Conservation (phyloP, 2,329 filamentous ascomycete genomes). For the Penicillium oxalicum region DNA sequence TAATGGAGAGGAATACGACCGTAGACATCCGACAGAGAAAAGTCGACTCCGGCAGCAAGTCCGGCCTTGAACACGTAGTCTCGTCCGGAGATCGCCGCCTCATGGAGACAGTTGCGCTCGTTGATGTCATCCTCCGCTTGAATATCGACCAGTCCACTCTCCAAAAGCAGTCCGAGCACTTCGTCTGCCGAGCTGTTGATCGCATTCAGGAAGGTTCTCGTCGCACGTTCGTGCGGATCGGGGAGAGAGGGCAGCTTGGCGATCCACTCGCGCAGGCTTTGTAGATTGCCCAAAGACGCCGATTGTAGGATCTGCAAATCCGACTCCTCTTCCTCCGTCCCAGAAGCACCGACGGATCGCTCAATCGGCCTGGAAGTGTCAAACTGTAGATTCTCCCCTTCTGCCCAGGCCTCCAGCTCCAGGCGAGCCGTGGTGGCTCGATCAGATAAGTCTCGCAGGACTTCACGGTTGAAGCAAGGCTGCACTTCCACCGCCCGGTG, state of each 20-base stretch:
- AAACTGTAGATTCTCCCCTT: constrained; percentile 88
- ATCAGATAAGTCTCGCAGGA: constrained; percentile 93
- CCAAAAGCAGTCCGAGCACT: constrained; percentile 68
- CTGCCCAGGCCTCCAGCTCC: constrained; percentile 92
- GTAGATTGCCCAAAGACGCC: constrained; percentile 72
- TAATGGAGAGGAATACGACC: constrained; percentile 91
- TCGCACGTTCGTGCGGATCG: constrained; percentile 68
- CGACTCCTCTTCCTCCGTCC: constrained; percentile 80
- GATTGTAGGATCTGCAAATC: constrained; percentile 82
- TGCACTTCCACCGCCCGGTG: constrained; percentile 95
- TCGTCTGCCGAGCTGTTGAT: constrained; percentile 78
- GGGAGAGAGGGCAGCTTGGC: constrained; percentile 58
- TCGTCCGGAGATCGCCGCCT: constrained; percentile 92
- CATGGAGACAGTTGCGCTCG: constrained; percentile 90
- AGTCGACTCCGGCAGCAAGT: constrained; percentile 67
- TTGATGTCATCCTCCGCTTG: constrained; percentile 96
- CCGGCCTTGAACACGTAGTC: constrained; percentile 69
- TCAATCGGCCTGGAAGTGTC: constrained; percentile 48
- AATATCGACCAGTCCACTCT: constrained; percentile 79
- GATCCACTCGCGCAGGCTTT: constrained; percentile 74
- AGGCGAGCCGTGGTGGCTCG: constrained; percentile 94
- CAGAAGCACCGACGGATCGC: constrained; percentile 38
- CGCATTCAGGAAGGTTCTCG: constrained; percentile 81
- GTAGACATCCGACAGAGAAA: constrained; percentile 82
- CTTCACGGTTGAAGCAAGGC: constrained; percentile 94